Conservation (phyloP, 2,329 filamentous ascomycete genomes). For the Pseudogymnoascus sp. region DNA sequence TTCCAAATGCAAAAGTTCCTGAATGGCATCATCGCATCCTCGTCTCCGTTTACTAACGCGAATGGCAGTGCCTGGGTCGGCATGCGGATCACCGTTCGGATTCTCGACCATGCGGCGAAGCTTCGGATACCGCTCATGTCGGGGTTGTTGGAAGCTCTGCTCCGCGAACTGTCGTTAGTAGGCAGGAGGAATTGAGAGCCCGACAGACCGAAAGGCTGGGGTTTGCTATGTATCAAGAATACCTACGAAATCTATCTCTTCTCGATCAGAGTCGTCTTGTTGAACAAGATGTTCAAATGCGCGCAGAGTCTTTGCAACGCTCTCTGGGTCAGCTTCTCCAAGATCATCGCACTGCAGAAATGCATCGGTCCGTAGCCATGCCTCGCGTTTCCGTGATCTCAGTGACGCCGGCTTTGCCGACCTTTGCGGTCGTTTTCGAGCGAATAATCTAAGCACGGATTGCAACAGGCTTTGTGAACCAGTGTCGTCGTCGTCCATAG, state of each 20-base stretch:
- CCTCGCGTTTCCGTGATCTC: conserved; percentile 24
- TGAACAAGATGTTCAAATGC: conserved; percentile 24
- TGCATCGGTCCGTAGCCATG: conserved; percentile 27
- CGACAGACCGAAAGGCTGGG: conserved; percentile 12
- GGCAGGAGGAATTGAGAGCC: conserved; percentile 4
- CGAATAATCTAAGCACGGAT: conserved; percentile 24
- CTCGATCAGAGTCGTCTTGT: conserved; percentile 22
- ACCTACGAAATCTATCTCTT: conserved; percentile 23
- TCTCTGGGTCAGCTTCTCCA: conserved; percentile 22
- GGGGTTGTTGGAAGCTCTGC: conserved; percentile 11
- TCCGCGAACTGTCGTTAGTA: conserved; percentile 9
- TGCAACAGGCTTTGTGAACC: not conserved
- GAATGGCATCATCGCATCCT: conserved; percentile 23
- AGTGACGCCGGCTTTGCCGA: conserved; percentile 20
- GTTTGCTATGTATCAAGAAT: conserved; percentile 17
- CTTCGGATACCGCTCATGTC: conserved; percentile 18
- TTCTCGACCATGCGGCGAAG: conserved; percentile 14
- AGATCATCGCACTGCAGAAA: conserved; percentile 25
- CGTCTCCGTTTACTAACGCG: conserved; percentile 25
- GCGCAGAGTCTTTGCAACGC: conserved; percentile 21
- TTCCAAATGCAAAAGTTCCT: conserved; percentile 24
- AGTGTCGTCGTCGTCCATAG: not conserved
- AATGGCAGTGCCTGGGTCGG: conserved; percentile 18
- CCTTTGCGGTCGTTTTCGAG: conserved; percentile 24
- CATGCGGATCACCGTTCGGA: conserved; percentile 20